Conservation (phyloP, 1,284 basidiomycete genomes). For the Cutaneotrichosporon mucoides region DNA sequence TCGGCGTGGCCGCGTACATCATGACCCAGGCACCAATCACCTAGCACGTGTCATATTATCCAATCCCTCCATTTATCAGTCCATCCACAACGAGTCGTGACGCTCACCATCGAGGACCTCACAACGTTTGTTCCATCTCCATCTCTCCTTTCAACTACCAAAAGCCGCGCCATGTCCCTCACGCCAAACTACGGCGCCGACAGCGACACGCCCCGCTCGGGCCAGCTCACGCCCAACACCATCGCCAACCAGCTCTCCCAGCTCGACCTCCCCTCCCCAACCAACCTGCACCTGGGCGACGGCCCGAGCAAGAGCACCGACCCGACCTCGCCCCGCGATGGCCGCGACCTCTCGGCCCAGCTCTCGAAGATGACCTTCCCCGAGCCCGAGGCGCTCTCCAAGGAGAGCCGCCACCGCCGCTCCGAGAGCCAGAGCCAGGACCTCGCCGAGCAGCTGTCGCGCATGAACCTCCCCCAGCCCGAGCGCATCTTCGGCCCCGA, state of each 20-base stretch:
- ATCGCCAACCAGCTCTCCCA: conserved; percentile 46
- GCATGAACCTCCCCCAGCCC: conserved; percentile 49
- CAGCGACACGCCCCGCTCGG: conserved; percentile 18
- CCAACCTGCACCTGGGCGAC: conserved; percentile 32
- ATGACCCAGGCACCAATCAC: no score
- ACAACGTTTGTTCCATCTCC: no score
- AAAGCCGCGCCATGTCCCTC: conserved; percentile 7
- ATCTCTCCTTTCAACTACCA: not conserved
- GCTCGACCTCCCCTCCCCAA: conserved; percentile 46
- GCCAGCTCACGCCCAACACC: conserved; percentile 41
- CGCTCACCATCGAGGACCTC: no score
- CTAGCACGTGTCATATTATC: no score
- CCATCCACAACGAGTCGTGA: no score
- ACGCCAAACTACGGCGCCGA: conserved; percentile 10
- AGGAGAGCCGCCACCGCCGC: conserved; percentile 32
- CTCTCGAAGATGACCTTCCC: conserved; percentile 37
- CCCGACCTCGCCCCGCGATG: not conserved
- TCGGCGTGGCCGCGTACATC: no score
- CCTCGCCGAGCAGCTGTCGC: conserved; percentile 34
- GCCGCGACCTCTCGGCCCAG: conserved; percentile 19
- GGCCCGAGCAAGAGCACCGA: conserved; percentile 16
- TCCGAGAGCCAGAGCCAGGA: conserved; percentile 47
- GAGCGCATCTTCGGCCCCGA: conserved; percentile 48
- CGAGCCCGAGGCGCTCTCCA: conserved; percentile 46
- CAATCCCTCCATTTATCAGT: no score